Percentiles rank a stretch among this genome's conserved stretches.
These are phyloP conservation scores for Candida ortonii DNA, from an alignment of 805 yeast species.

Conservation along the genomic window DNA sequence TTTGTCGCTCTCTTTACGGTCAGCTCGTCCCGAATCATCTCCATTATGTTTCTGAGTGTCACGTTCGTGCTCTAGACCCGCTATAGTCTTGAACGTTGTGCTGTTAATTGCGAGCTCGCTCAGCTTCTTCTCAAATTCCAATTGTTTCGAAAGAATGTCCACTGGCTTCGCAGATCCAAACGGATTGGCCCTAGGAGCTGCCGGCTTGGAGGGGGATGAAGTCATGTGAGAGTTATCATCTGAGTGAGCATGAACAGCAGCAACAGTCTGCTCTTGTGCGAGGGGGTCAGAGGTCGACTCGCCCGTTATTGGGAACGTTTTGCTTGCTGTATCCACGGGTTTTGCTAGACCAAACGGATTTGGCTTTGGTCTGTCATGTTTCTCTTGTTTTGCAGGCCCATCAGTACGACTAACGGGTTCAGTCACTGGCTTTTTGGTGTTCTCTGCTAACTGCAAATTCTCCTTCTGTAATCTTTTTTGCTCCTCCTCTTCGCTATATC, in stretches of 20 bases:
- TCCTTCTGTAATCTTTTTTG: slow-evolving; percentile 18
- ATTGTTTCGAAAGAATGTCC: slow-evolving; percentile 63
- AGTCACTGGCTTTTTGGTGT: slow-evolving; percentile 1
- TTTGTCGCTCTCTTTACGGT: slow-evolving; percentile 1
- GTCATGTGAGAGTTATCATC: too few relatives aligned
- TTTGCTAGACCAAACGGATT: slow-evolving; percentile 81
- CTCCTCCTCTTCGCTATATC: slow-evolving; percentile 28
- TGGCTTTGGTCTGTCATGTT: slow-evolving; percentile 37
- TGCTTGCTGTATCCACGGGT: slow-evolving; percentile 47
- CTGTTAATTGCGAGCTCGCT: slow-evolving; percentile 42
- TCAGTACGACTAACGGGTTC: neutral
- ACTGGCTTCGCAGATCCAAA: slow-evolving; percentile 88
- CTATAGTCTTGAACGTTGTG: slow-evolving; percentile 37
- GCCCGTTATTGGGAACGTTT: slow-evolving; percentile 9
- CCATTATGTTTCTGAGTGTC: slow-evolving; percentile 8
- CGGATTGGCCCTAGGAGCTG: slow-evolving; percentile 53
- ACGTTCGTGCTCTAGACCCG: slow-evolving; percentile 21
- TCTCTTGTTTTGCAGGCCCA: slow-evolving; percentile 1
- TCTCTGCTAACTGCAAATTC: slow-evolving; percentile 1
- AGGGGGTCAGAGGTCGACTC: too few relatives aligned
- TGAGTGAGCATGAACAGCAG: too few relatives aligned
- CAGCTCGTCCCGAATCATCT: slow-evolving; percentile 1
- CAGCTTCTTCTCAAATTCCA: slow-evolving; percentile 56
- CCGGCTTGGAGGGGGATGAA: slow-evolving; percentile 6
- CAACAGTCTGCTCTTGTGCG: slow-evolving; percentile 23